Evolutionary conservation across 2,329 filamentous ascomycete species (phyloP).

Genomic region (Parascedosporium putredinis): DNA sequence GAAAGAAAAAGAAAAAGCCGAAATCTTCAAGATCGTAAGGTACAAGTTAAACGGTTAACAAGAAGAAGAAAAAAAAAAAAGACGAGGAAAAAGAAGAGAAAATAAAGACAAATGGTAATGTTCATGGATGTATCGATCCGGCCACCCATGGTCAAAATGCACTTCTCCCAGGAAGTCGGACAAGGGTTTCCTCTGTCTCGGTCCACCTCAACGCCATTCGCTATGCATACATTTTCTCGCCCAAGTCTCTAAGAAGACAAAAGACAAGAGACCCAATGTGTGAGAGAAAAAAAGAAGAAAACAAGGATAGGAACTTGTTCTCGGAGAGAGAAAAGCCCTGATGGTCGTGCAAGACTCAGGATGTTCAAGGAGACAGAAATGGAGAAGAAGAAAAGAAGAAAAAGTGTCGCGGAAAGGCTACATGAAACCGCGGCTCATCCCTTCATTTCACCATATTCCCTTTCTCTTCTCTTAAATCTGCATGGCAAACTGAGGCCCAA

Average conservation of each 20-base stretch:
- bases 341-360: too few species aligned
- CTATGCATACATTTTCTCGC: slow-evolving; percentile 4
- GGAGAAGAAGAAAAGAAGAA: not conserved
- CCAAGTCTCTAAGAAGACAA: not conserved
- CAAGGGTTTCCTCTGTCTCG: not conserved
- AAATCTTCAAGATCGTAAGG: too few species aligned
- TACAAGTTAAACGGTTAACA: too few species aligned
- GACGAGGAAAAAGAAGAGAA: not conserved
- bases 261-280: not conserved
- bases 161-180: slow-evolving; percentile 1
- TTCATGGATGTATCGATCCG: too few species aligned
- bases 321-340: too few species aligned
- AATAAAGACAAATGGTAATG: not conserved
- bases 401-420: not conserved
- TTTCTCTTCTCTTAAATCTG: not conserved
- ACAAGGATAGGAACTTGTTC: too few species aligned
- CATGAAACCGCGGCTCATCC: too few species aligned
- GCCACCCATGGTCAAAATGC: not conserved
- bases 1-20: not conserved
- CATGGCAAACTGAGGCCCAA: slow-evolving; percentile 8
- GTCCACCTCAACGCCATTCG: not conserved
- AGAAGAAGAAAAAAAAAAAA: not conserved
- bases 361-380: not conserved
- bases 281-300: too few species aligned
- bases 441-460: too few species aligned